phyloP scores from a whole-genome alignment of 345 rosid species.

The Acer campestre region DNA sequence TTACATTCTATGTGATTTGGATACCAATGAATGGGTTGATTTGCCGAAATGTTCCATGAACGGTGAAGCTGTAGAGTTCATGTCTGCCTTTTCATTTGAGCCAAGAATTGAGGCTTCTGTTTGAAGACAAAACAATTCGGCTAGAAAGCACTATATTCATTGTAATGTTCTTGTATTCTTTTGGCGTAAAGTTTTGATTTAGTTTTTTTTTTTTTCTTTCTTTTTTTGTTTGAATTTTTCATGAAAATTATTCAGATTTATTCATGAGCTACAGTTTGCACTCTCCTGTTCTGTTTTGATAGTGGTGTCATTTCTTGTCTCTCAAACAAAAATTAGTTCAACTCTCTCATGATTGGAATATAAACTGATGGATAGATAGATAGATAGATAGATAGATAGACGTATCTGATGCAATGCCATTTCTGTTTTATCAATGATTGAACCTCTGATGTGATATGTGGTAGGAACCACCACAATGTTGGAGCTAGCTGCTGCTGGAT shows the following conservation, averaged over 20 bases:
- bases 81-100: constrained; percentile 81
- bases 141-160: not conserved
- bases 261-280: not conserved
- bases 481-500: not conserved
- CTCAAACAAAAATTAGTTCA: not conserved
- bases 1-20: constrained; percentile 53
- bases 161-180: constrained; percentile 11
- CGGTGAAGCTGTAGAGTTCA: constrained; percentile 68
- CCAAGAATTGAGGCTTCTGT: constrained; percentile 78
- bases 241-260: constrained; percentile 4
- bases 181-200: not conserved
- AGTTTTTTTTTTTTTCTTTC: not conserved
- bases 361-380: no score
- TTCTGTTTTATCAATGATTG: not conserved
- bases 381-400: not conserved
- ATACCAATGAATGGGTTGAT: constrained; percentile 60
- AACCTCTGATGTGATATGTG: not conserved
- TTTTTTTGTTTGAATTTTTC: not conserved
- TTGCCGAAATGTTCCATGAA: constrained; percentile 49
- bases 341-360: not conserved
- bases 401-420: not conserved
- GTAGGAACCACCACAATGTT: not conserved
- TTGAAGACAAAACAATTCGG: constrained; percentile 23
- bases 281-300: no score
- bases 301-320: not conserved